phyloP scores from a whole-genome alignment of 139 green algal genomes.

The Picocystis salinarum region DNA sequence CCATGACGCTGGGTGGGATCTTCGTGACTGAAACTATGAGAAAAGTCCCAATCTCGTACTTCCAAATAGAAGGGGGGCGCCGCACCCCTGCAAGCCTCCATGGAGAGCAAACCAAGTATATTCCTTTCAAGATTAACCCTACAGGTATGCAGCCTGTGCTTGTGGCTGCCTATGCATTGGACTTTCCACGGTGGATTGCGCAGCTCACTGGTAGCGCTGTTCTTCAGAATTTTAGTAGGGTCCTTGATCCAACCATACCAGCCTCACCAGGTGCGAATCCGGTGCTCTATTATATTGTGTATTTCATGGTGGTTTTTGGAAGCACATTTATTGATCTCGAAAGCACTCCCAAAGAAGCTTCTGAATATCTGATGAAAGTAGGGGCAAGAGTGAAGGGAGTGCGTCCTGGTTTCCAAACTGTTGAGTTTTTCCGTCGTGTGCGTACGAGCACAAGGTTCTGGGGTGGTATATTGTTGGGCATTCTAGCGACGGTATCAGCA shows the following conservation, averaged over 20 bases:
- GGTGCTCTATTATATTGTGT: neutral
- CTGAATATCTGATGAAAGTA: neutral
- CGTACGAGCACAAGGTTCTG: neutral
- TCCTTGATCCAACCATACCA: neutral
- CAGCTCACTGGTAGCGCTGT: neutral
- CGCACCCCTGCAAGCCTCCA: neutral
- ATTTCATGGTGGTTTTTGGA: neutral
- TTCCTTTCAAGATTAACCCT: slow-evolving; percentile 8
- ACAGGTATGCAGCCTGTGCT: slow-evolving; percentile 7
- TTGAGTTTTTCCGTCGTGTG: neutral
- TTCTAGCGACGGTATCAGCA: neutral
- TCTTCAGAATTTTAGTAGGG: neutral
- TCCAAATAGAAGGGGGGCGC: neutral
- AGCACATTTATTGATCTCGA: neutral
- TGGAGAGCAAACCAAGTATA: neutral
- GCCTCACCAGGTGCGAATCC: neutral
- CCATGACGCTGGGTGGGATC: neutral
- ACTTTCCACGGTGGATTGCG: slow-evolving; percentile 1
- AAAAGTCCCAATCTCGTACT: slow-evolving; percentile 1
- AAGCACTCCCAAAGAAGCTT: neutral
- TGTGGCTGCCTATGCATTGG: slow-evolving; percentile 2
- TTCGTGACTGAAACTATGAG: neutral
- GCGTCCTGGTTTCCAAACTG: neutral
- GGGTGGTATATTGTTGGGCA: neutral
- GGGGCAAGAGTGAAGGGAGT: neutral